Base-by-base conservation (phyloP, 257 asterid species). In the Plantago ovata region DNA sequence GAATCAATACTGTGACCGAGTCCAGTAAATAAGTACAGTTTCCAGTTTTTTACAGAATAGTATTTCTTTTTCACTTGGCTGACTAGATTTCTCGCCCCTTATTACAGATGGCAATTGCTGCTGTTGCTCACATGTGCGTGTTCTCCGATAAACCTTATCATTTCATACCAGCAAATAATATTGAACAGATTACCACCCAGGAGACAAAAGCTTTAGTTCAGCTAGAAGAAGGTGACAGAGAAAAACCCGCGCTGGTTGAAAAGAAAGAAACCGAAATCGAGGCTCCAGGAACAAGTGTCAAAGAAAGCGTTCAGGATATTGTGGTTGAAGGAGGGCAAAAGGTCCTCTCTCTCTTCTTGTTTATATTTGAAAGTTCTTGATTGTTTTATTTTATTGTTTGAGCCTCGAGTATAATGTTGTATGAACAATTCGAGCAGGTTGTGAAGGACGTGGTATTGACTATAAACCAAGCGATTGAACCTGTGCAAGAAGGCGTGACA, bases 291-390 rank as follows among this genome's bases (percentile, higher is more conserved):
- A 88, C 97, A 3, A 92, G 95, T 58, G 88, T 92, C 4, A 86
- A 72, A 61, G 97, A 88, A 64, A 88, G 98, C 61, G 95, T 88
- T 42, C 95, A 88, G 58, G 98, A 92, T 72, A 85, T 92, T 32
- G 95, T 92, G 6, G 83, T 92, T 36, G 95, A 79, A 82, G 98
- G 98, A 58, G 97, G 97, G 50, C 97, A 85, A 13, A 79, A 89
- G 84, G 98, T 86, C 49, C 33, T 41, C 12, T 32, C 42, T 58
- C 21, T 9, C 12, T 53, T 19, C 58, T 42, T 10, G 15, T 18
- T 5, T 48, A 55, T 12, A 21, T n/a, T 42, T 10, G 6, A n/a
- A 38, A 39, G 2, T 18, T 10, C 13, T 33, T 22, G 20, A 22
- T 3, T 10, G 46, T 53, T 22, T 18, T 21, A 36, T 33, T 12